phyloP scores from a whole-genome alignment of 1,284 basidiomycete genomes.

The Trametes pubescens region DNA sequence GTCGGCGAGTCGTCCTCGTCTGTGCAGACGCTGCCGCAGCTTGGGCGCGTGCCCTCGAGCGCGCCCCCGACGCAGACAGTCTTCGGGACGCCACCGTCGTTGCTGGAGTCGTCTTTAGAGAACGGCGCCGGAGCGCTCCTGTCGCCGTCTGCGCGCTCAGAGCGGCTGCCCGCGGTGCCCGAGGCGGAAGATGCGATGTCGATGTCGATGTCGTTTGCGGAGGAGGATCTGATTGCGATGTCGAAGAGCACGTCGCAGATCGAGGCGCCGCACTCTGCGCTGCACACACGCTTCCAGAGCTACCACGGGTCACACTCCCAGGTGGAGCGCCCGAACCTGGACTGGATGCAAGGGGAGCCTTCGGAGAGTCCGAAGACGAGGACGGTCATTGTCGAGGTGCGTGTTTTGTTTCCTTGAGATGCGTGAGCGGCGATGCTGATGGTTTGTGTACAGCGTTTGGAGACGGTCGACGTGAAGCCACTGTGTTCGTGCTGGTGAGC shows the following conservation, averaged over 20 bases:
- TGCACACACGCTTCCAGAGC: constrained; percentile 57
- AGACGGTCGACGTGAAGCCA: constrained; percentile 71
- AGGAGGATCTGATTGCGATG: constrained; percentile 76
- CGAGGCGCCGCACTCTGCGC: constrained; percentile 52
- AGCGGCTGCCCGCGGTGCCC: constrained; percentile 57
- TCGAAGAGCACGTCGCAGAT: constrained; percentile 79
- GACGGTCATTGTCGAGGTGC: constrained; percentile 75
- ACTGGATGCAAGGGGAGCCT: constrained; percentile 71
- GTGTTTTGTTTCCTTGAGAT: constrained; percentile 31
- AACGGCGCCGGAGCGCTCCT: constrained; percentile 26
- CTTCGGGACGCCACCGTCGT: constrained; percentile 25
- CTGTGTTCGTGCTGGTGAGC: constrained; percentile 75
- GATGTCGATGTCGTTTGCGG: constrained; percentile 54
- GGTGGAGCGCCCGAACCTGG: constrained; percentile 55
- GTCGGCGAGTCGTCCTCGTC: constrained; percentile 37
- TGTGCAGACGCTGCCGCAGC: background rate
- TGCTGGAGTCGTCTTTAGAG: constrained; percentile 26
- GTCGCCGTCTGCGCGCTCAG: constrained; percentile 37
- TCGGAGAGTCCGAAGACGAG: constrained; percentile 56
- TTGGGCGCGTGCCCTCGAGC: constrained; percentile 16
- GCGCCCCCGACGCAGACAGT: constrained; percentile 26
- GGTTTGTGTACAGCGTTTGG: constrained; percentile 62
- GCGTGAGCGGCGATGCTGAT: background rate
- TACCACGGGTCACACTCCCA: constrained; percentile 39
- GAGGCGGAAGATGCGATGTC: constrained; percentile 54